phyloP scores from a whole-genome alignment of 805 yeast genomes.

The Candida alai region DNA sequence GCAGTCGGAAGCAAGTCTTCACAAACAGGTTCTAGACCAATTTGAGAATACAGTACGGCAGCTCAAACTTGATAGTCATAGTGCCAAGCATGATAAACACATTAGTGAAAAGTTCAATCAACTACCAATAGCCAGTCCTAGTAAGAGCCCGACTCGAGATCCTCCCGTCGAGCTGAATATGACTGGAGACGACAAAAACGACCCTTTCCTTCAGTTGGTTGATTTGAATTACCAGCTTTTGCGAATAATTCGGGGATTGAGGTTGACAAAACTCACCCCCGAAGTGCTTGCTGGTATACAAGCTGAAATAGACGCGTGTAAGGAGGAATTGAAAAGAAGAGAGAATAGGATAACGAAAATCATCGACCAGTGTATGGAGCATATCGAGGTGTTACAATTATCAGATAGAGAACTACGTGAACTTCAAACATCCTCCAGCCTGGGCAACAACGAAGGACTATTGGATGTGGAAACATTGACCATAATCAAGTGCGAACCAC shows the following conservation, averaged over 20 bases:
- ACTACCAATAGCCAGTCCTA: slow-evolving; percentile 31
- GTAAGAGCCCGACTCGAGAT: slow-evolving; percentile 10
- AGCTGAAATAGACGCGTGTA: slow-evolving; percentile 23
- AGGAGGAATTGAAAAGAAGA: slow-evolving; percentile 22
- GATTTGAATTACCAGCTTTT: slow-evolving; percentile 37
- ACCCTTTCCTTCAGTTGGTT: slow-evolving; percentile 22
- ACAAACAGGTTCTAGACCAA: slow-evolving; percentile 25
- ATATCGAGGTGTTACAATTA: slow-evolving; percentile 26
- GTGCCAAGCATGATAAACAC: too few relatives aligned
- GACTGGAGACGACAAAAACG: slow-evolving; percentile 14
- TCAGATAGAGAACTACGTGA: slow-evolving; percentile 29
- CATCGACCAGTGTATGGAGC: slow-evolving; percentile 22
- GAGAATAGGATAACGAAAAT: slow-evolving; percentile 19
- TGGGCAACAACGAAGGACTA: slow-evolving; percentile 14
- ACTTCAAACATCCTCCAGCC: slow-evolving; percentile 27
- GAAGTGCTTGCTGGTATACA: slow-evolving; percentile 22
- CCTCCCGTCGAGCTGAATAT: slow-evolving; percentile 11
- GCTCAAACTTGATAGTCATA: slow-evolving; percentile 12
- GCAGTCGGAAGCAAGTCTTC: slow-evolving; percentile 28
- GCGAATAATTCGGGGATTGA: slow-evolving; percentile 30
- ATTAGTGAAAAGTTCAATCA: slow-evolving; percentile 11
- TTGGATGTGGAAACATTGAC: slow-evolving; percentile 36
- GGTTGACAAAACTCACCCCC: slow-evolving; percentile 33
- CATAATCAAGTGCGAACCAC: slow-evolving; percentile 33
- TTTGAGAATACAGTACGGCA: slow-evolving; percentile 25